Evolutionary conservation across 179 eudicot species (phyloP).

Genomic region (Heliamphora ciliata): DNA sequence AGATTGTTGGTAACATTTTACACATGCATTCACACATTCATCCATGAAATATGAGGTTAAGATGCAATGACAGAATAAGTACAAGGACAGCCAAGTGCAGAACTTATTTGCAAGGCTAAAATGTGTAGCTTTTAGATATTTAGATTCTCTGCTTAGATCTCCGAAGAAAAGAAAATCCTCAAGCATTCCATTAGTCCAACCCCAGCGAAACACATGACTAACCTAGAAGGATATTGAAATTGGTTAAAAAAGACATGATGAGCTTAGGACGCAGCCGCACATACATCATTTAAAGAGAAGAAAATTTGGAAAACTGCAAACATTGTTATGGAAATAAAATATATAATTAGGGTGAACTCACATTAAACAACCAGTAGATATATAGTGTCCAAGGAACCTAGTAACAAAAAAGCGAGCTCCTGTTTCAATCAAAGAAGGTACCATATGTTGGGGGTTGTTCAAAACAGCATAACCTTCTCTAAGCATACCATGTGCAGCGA

Average conservation of each 20-base stretch:
- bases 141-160: background rate
- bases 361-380: conserved; percentile 69
- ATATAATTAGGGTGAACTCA: conserved; percentile 31
- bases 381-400: conserved; percentile 49
- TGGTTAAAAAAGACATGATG: background rate
- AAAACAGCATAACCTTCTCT: conserved; percentile 32
- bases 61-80: background rate
- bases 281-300: background rate
- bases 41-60: background rate
- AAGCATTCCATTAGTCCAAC: background rate
- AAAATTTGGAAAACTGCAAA: background rate
- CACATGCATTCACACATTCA: background rate
- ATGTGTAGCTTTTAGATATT: background rate
- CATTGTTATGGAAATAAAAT: background rate
- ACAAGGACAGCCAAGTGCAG: background rate
- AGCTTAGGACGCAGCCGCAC: background rate
- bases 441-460: conserved; percentile 75
- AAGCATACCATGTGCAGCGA: conserved; percentile 62
- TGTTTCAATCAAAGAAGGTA: conserved; percentile 56
- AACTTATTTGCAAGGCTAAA: background rate
- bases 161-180: background rate
- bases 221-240: background rate
- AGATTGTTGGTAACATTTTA: background rate
- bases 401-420: conserved; percentile 66
- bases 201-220: background rate